Percentiles rank a stretch among this genome's conserved stretches.
These are phyloP conservation scores for Myxozyma nipponensis DNA, from an alignment of 805 yeast species.

Conservation along the genomic window DNA sequence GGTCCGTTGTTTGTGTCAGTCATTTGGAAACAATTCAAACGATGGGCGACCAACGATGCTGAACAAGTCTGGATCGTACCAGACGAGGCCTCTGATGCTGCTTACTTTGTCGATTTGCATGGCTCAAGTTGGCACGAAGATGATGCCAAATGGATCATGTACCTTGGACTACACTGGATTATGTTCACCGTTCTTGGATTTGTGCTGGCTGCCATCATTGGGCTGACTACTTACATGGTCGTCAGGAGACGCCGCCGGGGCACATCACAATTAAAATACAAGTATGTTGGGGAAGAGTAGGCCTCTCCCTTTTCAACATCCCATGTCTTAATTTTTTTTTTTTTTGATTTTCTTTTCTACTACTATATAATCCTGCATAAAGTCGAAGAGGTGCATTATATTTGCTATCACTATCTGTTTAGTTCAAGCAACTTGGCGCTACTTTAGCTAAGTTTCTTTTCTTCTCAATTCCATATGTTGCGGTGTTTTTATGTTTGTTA, in stretches of 20 bases:
- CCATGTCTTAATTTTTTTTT: background rate
- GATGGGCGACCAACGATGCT: constrained; percentile 59
- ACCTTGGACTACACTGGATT: constrained; percentile 68
- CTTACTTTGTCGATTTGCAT: constrained; percentile 62
- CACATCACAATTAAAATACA: constrained; percentile 7
- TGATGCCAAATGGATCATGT: constrained; percentile 76
- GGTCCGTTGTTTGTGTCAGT: constrained; percentile 87
- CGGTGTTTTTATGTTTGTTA: too few relatives aligned
- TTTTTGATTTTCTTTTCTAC: background rate
- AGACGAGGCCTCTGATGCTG: constrained; percentile 57
- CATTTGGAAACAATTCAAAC: constrained; percentile 80
- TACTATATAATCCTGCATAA: too few relatives aligned
- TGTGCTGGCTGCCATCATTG: constrained; percentile 41
- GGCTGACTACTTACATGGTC: constrained; percentile 19
- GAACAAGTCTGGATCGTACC: constrained; percentile 65
- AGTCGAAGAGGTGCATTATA: too few relatives aligned
- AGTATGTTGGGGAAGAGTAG: too few relatives aligned
- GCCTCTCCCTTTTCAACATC: background rate
- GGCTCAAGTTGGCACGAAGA: constrained; percentile 93
- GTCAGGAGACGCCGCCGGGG: constrained; percentile 12
- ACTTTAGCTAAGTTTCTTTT: too few relatives aligned
- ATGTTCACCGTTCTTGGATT: constrained; percentile 71
- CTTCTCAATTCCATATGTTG: too few relatives aligned
- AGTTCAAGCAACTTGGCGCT: too few relatives aligned
- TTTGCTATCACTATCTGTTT: too few relatives aligned